Percentiles rank a stretch among this genome's conserved stretches.
These are phyloP conservation scores for Ascodesmis nigricans DNA, from an alignment of 495 filamentous ascomycete genomes.

Conservation along the genomic window DNA sequence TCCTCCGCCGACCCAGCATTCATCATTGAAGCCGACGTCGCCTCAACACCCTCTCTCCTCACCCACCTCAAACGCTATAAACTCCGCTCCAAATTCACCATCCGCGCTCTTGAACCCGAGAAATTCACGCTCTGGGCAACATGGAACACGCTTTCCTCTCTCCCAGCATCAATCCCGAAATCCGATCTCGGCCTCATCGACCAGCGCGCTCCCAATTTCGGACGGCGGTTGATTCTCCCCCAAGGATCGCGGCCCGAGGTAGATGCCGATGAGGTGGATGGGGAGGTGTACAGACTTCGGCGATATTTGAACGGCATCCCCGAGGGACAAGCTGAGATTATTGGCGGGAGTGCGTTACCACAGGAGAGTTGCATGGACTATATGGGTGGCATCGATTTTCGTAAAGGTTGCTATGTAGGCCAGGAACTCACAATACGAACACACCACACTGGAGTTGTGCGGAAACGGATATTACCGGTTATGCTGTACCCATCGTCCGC, in stretches of 20 bases:
- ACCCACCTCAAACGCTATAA: constrained; percentile 64
- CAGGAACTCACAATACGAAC: constrained; percentile 93
- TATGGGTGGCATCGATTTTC: constrained; percentile 64
- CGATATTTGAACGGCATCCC: constrained; percentile 58
- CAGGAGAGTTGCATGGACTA: constrained; percentile 71
- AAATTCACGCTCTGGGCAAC: constrained; percentile 43
- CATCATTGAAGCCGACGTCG: constrained; percentile 61
- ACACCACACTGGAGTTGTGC: constrained; percentile 74
- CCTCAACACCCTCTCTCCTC: constrained; percentile 35
- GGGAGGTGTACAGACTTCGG: constrained; percentile 37
- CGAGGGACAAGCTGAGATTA: constrained; percentile 64
- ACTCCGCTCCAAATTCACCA: constrained; percentile 47
- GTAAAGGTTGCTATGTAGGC: constrained; percentile 90
- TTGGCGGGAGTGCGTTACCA: constrained; percentile 44
- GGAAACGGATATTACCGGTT: constrained; percentile 74
- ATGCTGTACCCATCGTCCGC: constrained; percentile 35
- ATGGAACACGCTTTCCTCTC: constrained; percentile 30
- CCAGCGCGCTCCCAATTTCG: constrained; percentile 45
- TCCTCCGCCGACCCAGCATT: constrained; percentile 31
- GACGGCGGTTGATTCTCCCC: constrained; percentile 28
- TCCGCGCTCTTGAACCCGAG: constrained; percentile 12
- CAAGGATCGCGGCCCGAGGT: constrained; percentile 8
- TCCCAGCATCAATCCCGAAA: constrained; percentile 15
- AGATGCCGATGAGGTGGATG: constrained; percentile 16
- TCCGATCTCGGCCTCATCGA: constrained; percentile 32